Evolutionary conservation across 2,329 filamentous ascomycete species (phyloP).

Genomic region (Colletotrichum navitas): DNA sequence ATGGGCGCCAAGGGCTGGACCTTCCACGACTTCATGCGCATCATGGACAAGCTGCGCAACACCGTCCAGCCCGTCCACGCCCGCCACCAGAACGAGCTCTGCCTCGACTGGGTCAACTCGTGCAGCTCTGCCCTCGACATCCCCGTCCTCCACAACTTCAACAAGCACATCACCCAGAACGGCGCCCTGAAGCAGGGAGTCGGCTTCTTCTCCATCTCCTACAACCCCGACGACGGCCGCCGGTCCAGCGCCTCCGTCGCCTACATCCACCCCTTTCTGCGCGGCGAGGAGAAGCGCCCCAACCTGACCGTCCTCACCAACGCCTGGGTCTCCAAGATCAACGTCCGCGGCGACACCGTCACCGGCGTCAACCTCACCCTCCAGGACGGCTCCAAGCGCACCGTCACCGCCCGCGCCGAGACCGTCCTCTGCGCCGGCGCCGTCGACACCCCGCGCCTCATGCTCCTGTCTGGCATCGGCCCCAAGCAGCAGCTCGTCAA

Average conservation of each 20-base stretch:
- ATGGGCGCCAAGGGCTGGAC: slow-evolving; percentile 88
- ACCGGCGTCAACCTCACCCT: slow-evolving; percentile 78
- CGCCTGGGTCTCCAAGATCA: slow-evolving; percentile 87
- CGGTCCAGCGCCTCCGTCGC: slow-evolving; percentile 90
- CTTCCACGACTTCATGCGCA: slow-evolving; percentile 85
- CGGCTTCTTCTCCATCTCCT: slow-evolving; percentile 91
- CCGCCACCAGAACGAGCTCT: slow-evolving; percentile 89
- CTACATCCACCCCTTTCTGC: slow-evolving; percentile 92
- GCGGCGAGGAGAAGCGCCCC: slow-evolving; percentile 82
- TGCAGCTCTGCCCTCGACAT: slow-evolving; percentile 85
- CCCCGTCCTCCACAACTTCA: slow-evolving; percentile 87
- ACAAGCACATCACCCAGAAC: slow-evolving; percentile 80
- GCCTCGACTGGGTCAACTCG: slow-evolving; percentile 88
- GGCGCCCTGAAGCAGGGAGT: slow-evolving; percentile 82
- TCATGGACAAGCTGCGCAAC: slow-evolving; percentile 87
- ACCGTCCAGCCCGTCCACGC: slow-evolving; percentile 90
- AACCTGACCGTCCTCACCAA: slow-evolving; percentile 91
- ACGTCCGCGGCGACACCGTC: slow-evolving; percentile 77
- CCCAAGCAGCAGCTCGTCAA: slow-evolving; percentile 65
- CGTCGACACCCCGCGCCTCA: slow-evolving; percentile 80
- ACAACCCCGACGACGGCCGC: slow-evolving; percentile 89
- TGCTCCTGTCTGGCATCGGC: slow-evolving; percentile 70
- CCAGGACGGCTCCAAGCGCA: slow-evolving; percentile 64
- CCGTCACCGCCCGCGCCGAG: slow-evolving; percentile 70
- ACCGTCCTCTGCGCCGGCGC: slow-evolving; percentile 85